Evolutionary conservation across 148 eudicot genomes (phyloP).

Genomic region (Spergularia bocconei): DNA sequence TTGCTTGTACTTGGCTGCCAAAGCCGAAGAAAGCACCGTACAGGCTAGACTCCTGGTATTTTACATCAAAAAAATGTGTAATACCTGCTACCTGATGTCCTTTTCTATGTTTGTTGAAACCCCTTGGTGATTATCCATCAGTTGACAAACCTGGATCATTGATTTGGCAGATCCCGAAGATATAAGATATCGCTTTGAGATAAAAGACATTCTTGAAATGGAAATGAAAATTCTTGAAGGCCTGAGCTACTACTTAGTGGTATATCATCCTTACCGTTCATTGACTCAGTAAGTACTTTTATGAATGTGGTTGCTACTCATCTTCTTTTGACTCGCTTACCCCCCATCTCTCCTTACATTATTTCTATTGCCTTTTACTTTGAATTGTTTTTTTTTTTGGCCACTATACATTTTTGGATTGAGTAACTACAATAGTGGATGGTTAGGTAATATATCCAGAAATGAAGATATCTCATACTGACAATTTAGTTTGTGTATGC

Average conservation of each 20-base stretch:
- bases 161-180: constrained; percentile 66
- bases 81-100: constrained; percentile 19
- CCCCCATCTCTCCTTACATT: background rate
- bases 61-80: constrained; percentile 84
- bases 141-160: constrained; percentile 24
- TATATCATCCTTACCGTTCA: constrained; percentile 93
- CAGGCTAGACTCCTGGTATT: constrained; percentile 93
- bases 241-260: constrained; percentile 80
- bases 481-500: background rate
- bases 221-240: constrained; percentile 99
- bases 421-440: no score
- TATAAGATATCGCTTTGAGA: constrained; percentile 70
- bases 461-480: background rate
- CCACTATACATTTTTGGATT: background rate
- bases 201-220: constrained; percentile 98
- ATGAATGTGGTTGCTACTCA: constrained; percentile 1
- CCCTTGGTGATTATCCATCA: constrained; percentile 1
- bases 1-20: constrained; percentile 94
- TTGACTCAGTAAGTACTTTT: constrained; percentile 65
- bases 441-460: no score
- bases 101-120: constrained; percentile 3
- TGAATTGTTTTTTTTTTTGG: background rate
- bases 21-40: constrained; percentile 98
- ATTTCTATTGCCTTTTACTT: no score
- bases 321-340: background rate